These are phyloP conservation scores for Trametes gibbosa DNA, from an alignment of 768 basidiomycete genomes.

Conservation along the genomic window DNA sequence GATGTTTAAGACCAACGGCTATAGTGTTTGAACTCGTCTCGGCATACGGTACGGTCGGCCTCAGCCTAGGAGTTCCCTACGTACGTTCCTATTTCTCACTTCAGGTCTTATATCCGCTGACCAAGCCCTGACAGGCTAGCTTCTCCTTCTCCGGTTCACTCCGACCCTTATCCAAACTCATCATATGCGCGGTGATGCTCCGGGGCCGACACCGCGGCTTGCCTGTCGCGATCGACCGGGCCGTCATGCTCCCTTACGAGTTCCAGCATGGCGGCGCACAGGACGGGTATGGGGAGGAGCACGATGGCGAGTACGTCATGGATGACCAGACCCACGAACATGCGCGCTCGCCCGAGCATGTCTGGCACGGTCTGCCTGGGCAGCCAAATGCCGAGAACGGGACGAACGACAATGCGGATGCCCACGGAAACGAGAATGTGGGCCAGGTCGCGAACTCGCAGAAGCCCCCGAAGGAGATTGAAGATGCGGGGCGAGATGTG, in stretches of 20 bases:
- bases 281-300: slow-evolving; percentile 7
- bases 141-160: slow-evolving; percentile 82
- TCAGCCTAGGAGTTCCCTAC: slow-evolving; percentile 83
- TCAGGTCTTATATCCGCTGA: slow-evolving; percentile 10
- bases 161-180: slow-evolving; percentile 79
- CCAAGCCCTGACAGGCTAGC: slow-evolving; percentile 51
- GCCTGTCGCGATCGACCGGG: slow-evolving; percentile 85
- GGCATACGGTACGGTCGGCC: slow-evolving; percentile 85
- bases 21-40: slow-evolving; percentile 85
- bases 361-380: neutral
- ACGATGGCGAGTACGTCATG: slow-evolving; percentile 3
- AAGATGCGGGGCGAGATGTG: neutral
- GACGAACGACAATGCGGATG: too few species aligned
- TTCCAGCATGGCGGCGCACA: slow-evolving; percentile 22
- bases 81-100: slow-evolving; percentile 42
- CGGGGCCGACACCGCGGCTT: slow-evolving; percentile 89
- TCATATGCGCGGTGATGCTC: slow-evolving; percentile 87
- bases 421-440: too few species aligned
- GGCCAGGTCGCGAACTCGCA: neutral
- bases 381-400: neutral
- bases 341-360: neutral
- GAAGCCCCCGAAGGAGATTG: neutral
- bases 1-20: neutral
- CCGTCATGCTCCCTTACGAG: slow-evolving; percentile 67
- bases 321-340: neutral